A percentile compares a stretch with the other conserved stretches of the same genome.
These are phyloP conservation scores for Calonectria pseudoturangicola DNA, from an alignment of 2,329 filamentous ascomycete genomes.

Conservation along the genomic window DNA sequence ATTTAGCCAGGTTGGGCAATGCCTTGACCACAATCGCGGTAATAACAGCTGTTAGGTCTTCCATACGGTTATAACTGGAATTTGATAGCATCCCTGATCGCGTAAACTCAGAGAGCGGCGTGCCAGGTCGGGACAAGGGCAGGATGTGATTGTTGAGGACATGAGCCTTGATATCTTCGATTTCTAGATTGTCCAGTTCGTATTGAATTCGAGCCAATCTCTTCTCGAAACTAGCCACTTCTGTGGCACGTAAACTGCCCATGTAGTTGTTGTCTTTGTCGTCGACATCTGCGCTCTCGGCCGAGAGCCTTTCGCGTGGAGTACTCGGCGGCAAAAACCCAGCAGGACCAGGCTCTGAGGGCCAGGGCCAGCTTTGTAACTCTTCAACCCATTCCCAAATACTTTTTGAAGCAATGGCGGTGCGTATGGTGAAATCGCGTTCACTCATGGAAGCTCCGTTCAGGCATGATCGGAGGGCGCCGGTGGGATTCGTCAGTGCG, in stretches of 20 bases:
- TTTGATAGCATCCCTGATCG: conserved; percentile 64
- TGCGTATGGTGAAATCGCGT: conserved; percentile 81
- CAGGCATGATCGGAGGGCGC: conserved; percentile 75
- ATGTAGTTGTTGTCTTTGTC: conserved; percentile 69
- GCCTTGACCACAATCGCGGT: conserved; percentile 94
- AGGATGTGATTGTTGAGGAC: conserved; percentile 88
- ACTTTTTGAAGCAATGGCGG: conserved; percentile 81
- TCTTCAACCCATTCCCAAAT: conserved; percentile 86
- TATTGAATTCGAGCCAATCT: conserved; percentile 84
- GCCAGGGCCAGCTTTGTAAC: conserved; percentile 77
- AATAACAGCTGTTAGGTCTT: conserved; percentile 92
- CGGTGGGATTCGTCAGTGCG: conserved; percentile 73
- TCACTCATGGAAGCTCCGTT: conserved; percentile 78
- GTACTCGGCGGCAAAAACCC: conserved; percentile 72
- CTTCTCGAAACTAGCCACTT: conserved; percentile 81
- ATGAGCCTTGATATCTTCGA: conserved; percentile 93
- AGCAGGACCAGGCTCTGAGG: conserved; percentile 66
- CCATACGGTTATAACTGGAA: conserved; percentile 81
- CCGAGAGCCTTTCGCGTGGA: conserved; percentile 64
- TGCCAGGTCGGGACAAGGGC: conserved; percentile 65
- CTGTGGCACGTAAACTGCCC: conserved; percentile 80
- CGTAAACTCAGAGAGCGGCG: conserved; percentile 59
- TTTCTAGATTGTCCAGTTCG: conserved; percentile 80
- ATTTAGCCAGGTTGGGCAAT: conserved; percentile 84
- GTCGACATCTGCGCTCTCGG: conserved; percentile 48